phyloP scores from a whole-genome alignment of 495 filamentous ascomycete species.

The Neurospora cerealis region DNA sequence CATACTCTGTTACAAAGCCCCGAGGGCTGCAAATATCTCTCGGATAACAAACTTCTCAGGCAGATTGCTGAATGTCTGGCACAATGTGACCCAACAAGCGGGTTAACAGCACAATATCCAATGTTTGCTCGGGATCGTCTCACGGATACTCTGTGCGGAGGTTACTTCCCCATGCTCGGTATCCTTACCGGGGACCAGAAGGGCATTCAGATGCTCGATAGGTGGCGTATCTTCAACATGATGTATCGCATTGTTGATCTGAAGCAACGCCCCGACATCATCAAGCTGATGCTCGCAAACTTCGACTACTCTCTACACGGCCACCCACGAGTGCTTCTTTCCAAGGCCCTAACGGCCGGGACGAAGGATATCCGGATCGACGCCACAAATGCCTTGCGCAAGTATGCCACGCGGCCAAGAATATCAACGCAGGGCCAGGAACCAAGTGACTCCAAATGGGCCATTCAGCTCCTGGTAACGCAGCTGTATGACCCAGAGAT shows the following conservation, averaged over 20 bases:
- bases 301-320: slow-evolving; percentile 83
- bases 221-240: slow-evolving; percentile 98
- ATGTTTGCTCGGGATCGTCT: slow-evolving; percentile 81
- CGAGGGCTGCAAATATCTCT: slow-evolving; percentile 76
- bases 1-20: slow-evolving; percentile 71
- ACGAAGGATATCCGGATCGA: slow-evolving; percentile 86
- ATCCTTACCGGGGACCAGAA: slow-evolving; percentile 69
- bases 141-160: slow-evolving; percentile 71
- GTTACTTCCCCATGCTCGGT: slow-evolving; percentile 90
- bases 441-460: slow-evolving; percentile 67
- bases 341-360: slow-evolving; percentile 83
- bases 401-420: slow-evolving; percentile 56
- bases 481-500: slow-evolving; percentile 96
- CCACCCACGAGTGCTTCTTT: slow-evolving; percentile 83
- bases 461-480: slow-evolving; percentile 89
- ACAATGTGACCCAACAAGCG: slow-evolving; percentile 83
- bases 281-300: slow-evolving; percentile 73
- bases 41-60: slow-evolving; percentile 82
- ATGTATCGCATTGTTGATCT: slow-evolving; percentile 96
- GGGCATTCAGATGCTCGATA: slow-evolving; percentile 82
- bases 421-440: slow-evolving; percentile 24
- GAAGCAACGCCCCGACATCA: slow-evolving; percentile 78
- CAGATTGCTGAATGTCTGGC: slow-evolving; percentile 93
- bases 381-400: slow-evolving; percentile 71
- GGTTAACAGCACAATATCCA: slow-evolving; percentile 75